Conservation (phyloP, 495 filamentous ascomycete genomes). For the Neurospora sp. region DNA sequence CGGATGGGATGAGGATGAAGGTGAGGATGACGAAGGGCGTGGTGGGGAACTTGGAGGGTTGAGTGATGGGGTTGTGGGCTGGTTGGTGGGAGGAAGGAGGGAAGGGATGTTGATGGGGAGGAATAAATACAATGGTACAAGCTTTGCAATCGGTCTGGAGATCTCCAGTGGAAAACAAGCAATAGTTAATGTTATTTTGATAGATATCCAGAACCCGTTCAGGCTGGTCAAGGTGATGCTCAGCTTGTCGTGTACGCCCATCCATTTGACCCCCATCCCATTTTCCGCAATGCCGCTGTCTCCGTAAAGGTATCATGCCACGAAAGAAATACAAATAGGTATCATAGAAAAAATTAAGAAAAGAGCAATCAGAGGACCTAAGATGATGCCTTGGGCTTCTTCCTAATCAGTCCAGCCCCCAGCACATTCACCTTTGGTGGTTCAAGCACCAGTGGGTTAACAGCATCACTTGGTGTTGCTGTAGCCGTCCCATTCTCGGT, state of each 20-base stretch:
- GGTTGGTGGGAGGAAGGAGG: background rate
- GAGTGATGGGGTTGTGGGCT: background rate
- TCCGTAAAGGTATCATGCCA: background rate
- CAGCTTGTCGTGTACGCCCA: background rate
- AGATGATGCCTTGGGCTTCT: slow-evolving; percentile 47
- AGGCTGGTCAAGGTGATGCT: background rate
- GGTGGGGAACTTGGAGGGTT: background rate
- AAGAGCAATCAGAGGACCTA: background rate
- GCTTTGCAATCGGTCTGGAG: background rate
- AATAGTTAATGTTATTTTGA: too few species aligned
- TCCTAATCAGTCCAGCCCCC: slow-evolving; percentile 48
- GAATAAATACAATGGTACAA: background rate
- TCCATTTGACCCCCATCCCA: background rate
- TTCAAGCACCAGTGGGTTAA: background rate
- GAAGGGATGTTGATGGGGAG: background rate
- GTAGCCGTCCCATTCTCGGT: background rate
- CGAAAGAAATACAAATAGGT: background rate
- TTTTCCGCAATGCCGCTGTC: background rate
- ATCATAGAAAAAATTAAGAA: background rate
- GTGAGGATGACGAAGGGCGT: slow-evolving; percentile 9
- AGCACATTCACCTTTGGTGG: slow-evolving; percentile 46
- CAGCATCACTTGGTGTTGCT: background rate
- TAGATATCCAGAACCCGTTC: background rate
- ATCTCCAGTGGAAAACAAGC: background rate
- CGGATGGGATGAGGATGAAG: slow-evolving; percentile 27